Percentiles rank a stretch among this genome's conserved stretches.
phyloP scores from a whole-genome alignment of 345 rosid species.

The Rubroshorea leprosula region DNA sequence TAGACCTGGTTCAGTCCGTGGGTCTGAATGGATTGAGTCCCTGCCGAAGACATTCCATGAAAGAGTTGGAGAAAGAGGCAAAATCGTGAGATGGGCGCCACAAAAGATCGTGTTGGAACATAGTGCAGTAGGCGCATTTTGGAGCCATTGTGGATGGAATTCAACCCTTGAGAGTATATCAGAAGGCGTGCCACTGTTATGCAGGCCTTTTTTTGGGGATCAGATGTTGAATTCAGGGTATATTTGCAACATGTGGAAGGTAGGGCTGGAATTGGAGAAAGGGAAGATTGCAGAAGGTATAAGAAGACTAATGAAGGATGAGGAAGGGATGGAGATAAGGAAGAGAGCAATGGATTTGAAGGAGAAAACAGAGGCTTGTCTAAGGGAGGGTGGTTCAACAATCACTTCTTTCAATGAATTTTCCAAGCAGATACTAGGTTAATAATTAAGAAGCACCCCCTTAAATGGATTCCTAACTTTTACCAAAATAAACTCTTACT shows the following conservation, averaged over 20 bases:
- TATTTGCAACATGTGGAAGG: conserved; percentile 30
- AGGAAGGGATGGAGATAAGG: conserved; percentile 2
- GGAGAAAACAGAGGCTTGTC: neutral
- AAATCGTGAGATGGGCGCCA: conserved; percentile 49
- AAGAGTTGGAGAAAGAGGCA: conserved; percentile 21
- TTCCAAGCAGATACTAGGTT: too few relatives aligned
- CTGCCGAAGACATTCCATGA: conserved; percentile 12
- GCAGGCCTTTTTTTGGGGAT: conserved; percentile 35
- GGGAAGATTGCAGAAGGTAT: conserved; percentile 15
- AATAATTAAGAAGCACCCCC: too few relatives aligned
- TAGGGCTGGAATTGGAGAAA: conserved; percentile 33
- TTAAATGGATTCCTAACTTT: too few relatives aligned
- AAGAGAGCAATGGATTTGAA: neutral
- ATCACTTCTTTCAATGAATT: neutral
- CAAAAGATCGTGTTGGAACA: conserved; percentile 42
- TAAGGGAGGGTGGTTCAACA: neutral
- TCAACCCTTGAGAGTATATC: conserved; percentile 39
- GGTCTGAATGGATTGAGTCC: conserved; percentile 7
- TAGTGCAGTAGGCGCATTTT: conserved; percentile 41
- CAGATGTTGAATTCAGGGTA: conserved; percentile 40
- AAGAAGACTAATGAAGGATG: neutral
- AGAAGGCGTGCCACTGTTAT: conserved; percentile 48
- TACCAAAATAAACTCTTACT: too few relatives aligned
- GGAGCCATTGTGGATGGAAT: conserved; percentile 55
- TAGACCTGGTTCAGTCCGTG: conserved; percentile 18